Evolutionary conservation across 1,139 yeast genomes (phyloP).

Genomic region (Petasospora fabianii): DNA sequence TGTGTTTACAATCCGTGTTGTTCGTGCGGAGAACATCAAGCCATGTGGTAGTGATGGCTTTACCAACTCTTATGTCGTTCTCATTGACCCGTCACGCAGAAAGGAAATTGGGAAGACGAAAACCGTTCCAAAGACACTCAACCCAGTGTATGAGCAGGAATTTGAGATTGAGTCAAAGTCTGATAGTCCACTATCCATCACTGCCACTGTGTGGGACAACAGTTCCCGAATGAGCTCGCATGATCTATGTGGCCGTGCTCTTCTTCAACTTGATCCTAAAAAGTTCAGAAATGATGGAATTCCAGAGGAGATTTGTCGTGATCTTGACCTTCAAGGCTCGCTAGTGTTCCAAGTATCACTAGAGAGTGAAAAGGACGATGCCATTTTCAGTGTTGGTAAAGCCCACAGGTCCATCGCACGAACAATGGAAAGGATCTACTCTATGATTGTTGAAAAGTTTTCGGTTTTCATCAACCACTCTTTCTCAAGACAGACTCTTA

Average conservation of each 20-base stretch:
- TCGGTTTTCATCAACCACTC: conserved; percentile 42
- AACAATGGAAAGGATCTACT: conserved; percentile 60
- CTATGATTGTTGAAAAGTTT: conserved; percentile 63
- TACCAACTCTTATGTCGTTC: conserved; percentile 64
- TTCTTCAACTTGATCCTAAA: conserved; percentile 60
- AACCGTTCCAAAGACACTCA: conserved; percentile 53
- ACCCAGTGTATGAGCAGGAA: conserved; percentile 89
- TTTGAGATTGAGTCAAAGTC: conserved; percentile 55
- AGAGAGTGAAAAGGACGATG: conserved; percentile 76
- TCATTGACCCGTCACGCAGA: conserved; percentile 57
- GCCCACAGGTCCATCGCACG: conserved; percentile 64
- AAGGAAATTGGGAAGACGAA: conserved; percentile 70
- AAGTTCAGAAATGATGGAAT: conserved; percentile 67
- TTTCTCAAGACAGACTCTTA: conserved; percentile 47
- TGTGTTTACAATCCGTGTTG: conserved; percentile 61
- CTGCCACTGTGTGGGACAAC: conserved; percentile 75
- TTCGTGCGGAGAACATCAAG: conserved; percentile 68
- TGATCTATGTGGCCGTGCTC: conserved; percentile 66
- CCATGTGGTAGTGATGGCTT: conserved; percentile 49
- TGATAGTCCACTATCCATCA: conserved; percentile 37
- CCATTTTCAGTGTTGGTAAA: conserved; percentile 74
- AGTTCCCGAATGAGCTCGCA: conserved; percentile 48
- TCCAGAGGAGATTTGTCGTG: conserved; percentile 57
- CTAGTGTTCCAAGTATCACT: conserved; percentile 62
- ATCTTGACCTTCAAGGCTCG: conserved; percentile 67